Base-by-base conservation (phyloP, 148 eudicot species). In the Vaccinium myrtillus region DNA sequence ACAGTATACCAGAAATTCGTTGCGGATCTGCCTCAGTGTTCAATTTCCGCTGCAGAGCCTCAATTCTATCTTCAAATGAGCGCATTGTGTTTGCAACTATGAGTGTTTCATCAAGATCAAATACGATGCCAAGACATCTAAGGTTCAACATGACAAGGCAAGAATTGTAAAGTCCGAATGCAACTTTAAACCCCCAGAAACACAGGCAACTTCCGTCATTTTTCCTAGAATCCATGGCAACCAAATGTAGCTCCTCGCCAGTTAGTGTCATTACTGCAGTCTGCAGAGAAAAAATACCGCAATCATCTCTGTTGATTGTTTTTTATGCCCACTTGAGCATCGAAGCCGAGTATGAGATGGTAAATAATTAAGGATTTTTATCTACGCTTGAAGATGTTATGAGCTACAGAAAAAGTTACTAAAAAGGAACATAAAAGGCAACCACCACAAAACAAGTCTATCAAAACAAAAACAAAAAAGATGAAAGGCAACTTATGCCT, bases 81-180 rank as follows among this genome's bases (percentile, higher is more conserved):
- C 98, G 94, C 96, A 94, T 91, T 11, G 99, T 97, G 85, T 97
- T 95, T 46, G 99, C 99, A 74, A 97, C 98, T 56, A 97, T 89
- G 19, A 97, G 94, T 30, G 99, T 97, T 87, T 97, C 99, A 75
- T 97, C 99, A 32, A 97, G 99, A 89, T 97, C 99, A 90, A 97
- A 97, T 51, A 95, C 99, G 82, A 97, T 97, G 84, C 98, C 96
- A 81, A 97, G 99, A 83, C 99, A 97, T 85, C 99, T 93, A 71
- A 95, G 98, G 84, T 97, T 95, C 84, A 97, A 89, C 98, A 97
- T 88, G 79, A 89, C 91, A 84, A 97, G 95, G 85, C 98, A 95
- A 71, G 96, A 92, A 49, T 90, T 86, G 84, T 97, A 97, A 75
- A 97, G 88, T 78, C 94, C 96, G 12, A 83, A 80, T 51, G 91